phyloP scores from a whole-genome alignment of 495 filamentous ascomycete species.

The Pseudotulostoma volvatum region DNA sequence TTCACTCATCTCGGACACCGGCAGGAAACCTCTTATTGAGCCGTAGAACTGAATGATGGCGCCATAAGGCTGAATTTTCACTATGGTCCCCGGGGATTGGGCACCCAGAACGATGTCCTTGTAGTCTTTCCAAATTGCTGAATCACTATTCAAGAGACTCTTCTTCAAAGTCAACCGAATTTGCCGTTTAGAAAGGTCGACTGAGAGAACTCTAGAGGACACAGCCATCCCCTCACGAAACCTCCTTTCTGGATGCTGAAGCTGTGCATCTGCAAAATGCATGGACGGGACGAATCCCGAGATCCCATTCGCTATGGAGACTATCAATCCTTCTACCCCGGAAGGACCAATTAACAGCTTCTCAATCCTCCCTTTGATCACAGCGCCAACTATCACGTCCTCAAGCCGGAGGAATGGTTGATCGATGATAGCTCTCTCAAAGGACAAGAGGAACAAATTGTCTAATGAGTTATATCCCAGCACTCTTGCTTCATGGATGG shows the following conservation, averaged over 20 bases:
- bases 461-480: conserved; percentile 78
- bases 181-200: conserved; percentile 55
- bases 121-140: conserved; percentile 57
- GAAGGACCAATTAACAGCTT: conserved; percentile 58
- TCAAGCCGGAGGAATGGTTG: conserved; percentile 81
- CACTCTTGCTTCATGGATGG: conserved; percentile 62
- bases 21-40: conserved; percentile 63
- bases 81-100: conserved; percentile 67
- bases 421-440: conserved; percentile 64
- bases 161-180: conserved; percentile 89
- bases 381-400: conserved; percentile 65
- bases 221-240: conserved; percentile 78
- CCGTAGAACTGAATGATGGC: conserved; percentile 92
- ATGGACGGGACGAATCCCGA: conserved; percentile 71
- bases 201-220: conserved; percentile 69
- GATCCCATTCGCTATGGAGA: conserved; percentile 73
- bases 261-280: conserved; percentile 71
- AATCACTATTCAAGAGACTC: conserved; percentile 75
- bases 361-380: conserved; percentile 71
- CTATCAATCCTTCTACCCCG: conserved; percentile 62
- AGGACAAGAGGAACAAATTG: conserved; percentile 68
- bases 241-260: conserved; percentile 90
- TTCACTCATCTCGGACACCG: conserved; percentile 93
- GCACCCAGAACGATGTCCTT: conserved; percentile 48
- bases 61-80: conserved; percentile 59